Base-by-base conservation (phyloP, 352 stramenopile species). In the Elongisporangium prolatum region DNA sequence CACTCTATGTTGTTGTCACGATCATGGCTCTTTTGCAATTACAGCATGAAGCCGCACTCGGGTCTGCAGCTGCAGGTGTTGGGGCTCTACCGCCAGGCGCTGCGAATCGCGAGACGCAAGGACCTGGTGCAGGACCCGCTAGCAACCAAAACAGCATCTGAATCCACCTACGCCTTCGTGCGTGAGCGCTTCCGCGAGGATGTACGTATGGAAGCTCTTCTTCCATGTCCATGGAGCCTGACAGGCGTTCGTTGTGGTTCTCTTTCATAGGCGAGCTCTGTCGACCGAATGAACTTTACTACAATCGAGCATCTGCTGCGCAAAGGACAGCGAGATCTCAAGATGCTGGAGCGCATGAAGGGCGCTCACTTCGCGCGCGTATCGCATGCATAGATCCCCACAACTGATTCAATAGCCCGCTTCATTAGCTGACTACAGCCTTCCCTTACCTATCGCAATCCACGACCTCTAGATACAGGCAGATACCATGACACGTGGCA, bases 231-330 rank as follows among this genome's bases (percentile, higher is more conserved):
- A 34, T 6, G 28, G 28, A 16, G 5, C 18, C n/a, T 52, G 22
- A 47, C 48, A 20, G 18, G 5, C 28, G 20, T 24, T 44, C 17
- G 38, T 38, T 24, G 1, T 22, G 22, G n/a, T 8, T 40, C 8
- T 44, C 57, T 50, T 51, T n/a, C 20, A 22, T 53, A 93, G 77
- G 85, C 69, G 16, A 48, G 50, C 0, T 75, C 75, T 4, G 81
- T 93, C 21, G 68, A 77, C 8, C 77, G 83, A 38, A 88, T 76
- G 61, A 78, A 93, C 67, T 95, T 95, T 64, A 67, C 72, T 9
- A 68, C 89, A 60, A 93, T 95, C 57, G 85, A 95, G 74, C 81
- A 93, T 50, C 74, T 95, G 70, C 64, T 95, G 58, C 85, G 85
- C 67, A 95, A 95, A 53, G 85, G 85, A 3, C 75, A 95, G 60